Conservation (phyloP, 352 stramenopile species). For the Halophytophthora batemanensis region DNA sequence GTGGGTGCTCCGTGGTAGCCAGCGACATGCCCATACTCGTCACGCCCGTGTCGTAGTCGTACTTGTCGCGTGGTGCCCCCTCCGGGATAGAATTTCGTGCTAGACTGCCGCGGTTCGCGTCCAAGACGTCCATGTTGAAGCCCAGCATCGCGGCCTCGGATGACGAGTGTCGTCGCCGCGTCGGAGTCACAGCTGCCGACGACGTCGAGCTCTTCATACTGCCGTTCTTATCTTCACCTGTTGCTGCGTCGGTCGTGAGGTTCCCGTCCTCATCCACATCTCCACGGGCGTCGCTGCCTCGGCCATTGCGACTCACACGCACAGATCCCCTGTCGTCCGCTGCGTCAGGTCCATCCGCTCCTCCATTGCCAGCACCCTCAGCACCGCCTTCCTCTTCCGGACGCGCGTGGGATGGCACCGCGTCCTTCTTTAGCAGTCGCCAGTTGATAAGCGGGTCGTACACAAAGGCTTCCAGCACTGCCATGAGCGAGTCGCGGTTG, state of each 20-base stretch:
- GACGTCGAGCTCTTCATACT: conserved; percentile 68
- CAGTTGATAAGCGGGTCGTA: conserved; percentile 99
- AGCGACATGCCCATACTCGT: conserved; percentile 57
- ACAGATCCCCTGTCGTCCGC: conserved; percentile 18
- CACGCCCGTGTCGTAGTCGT: conserved; percentile 31
- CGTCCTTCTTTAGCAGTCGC: conserved; percentile 92
- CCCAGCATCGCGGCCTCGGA: conserved; percentile 60
- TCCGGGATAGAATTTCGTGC: conserved; percentile 67
- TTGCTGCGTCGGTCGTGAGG: conserved; percentile 7
- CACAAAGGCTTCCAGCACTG: conserved; percentile 99
- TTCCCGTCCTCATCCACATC: conserved; percentile 20
- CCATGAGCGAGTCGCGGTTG: conserved; percentile 98
- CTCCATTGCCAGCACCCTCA: conserved; percentile 27
- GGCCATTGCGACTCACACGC: conserved; percentile 12
- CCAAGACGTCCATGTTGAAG: conserved; percentile 55
- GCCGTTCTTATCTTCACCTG: conserved; percentile 16
- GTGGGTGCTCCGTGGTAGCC: conserved; percentile 58
- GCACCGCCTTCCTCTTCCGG: conserved; percentile 47
- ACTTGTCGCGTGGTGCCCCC: conserved; percentile 36
- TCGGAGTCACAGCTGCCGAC: conserved; percentile 30
- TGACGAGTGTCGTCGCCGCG: conserved; percentile 58
- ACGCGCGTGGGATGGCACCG: conserved; percentile 70
- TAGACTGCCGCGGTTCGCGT: conserved; percentile 22
- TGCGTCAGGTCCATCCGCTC: conserved; percentile 6
- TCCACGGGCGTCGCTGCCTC: conserved; percentile 10